phyloP scores from a whole-genome alignment of 2,329 filamentous ascomycete species.

The Penicillium sp. region DNA sequence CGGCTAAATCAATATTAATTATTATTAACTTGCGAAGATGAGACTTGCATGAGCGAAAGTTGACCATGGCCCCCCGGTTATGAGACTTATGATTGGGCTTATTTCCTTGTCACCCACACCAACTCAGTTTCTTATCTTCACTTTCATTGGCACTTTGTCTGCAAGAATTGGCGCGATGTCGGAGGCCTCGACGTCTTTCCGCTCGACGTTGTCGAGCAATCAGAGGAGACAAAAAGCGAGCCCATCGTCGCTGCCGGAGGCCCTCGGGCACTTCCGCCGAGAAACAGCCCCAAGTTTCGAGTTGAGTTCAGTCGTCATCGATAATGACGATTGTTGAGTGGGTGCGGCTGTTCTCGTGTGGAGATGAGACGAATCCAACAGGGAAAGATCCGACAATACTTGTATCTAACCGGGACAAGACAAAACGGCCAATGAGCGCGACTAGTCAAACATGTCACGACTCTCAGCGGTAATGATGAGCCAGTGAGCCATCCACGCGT shows the following conservation, averaged over 20 bases:
- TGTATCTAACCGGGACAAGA: constrained; percentile 13
- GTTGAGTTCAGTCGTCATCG: constrained; percentile 13
- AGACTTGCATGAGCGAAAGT: neutral
- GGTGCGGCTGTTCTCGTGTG: constrained; percentile 19
- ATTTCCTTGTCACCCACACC: neutral
- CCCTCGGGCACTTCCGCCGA: constrained; percentile 25
- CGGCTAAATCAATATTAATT: constrained; percentile 6
- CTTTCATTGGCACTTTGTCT: constrained; percentile 1
- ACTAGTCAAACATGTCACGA: constrained; percentile 14
- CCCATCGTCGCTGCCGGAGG: constrained; percentile 11
- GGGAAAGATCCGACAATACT: neutral
- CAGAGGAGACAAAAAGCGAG: constrained; percentile 18
- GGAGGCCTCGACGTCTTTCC: constrained; percentile 11
- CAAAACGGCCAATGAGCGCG: constrained; percentile 17
- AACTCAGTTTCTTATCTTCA: neutral
- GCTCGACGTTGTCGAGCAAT: constrained; percentile 11
- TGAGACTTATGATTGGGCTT: neutral
- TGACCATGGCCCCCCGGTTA: neutral
- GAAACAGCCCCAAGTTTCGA: constrained; percentile 23
- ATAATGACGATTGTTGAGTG: constrained; percentile 6
- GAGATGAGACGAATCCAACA: constrained; percentile 14
- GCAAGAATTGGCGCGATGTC: constrained; percentile 10
- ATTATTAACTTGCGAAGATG: neutral
- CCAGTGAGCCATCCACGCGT: neutral
- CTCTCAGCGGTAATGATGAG: neutral